phyloP scores from a whole-genome alignment of 192 early-diverging fungal genomes.

The Lobosporangium transversale region DNA sequence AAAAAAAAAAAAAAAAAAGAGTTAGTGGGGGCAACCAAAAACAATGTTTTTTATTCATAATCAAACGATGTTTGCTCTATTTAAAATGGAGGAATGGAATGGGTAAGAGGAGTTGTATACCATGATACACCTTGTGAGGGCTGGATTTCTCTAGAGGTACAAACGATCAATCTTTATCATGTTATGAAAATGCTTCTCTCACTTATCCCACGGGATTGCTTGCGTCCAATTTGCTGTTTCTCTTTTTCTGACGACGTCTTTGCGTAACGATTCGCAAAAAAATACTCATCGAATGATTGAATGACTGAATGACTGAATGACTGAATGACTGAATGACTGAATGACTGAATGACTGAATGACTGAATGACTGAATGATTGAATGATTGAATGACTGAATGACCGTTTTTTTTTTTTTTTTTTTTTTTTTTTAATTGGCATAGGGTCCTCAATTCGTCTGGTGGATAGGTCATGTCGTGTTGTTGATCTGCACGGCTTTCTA shows the following conservation, averaged over 20 bases:
- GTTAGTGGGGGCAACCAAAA: too few relatives aligned
- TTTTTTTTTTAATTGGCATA: constrained; percentile 18
- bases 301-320: too few relatives aligned
- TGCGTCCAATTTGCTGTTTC: too few relatives aligned
- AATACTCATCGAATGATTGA: not conserved
- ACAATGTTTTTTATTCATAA: too few relatives aligned
- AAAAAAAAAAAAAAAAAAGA: too few relatives aligned
- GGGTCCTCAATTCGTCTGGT: constrained; percentile 66
- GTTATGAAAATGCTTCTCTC: not conserved
- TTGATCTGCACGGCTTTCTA: constrained; percentile 55
- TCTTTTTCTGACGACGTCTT: not conserved
- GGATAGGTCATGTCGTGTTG: constrained; percentile 57
- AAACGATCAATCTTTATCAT: too few relatives aligned
- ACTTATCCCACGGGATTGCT: not conserved
- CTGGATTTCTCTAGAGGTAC: too few relatives aligned
- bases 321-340: too few relatives aligned
- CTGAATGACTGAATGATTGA: too few relatives aligned
- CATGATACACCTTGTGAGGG: too few relatives aligned
- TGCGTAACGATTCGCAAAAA: constrained; percentile 5
- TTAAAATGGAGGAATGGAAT: not conserved
- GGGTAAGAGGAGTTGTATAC: too few relatives aligned
- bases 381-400: not conserved
- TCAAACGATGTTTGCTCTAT: not conserved
- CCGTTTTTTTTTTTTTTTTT: not conserved
- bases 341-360: not conserved